Evolutionary conservation across 2,329 filamentous ascomycete species (phyloP).

Genomic region (Xylaria sp.): DNA sequence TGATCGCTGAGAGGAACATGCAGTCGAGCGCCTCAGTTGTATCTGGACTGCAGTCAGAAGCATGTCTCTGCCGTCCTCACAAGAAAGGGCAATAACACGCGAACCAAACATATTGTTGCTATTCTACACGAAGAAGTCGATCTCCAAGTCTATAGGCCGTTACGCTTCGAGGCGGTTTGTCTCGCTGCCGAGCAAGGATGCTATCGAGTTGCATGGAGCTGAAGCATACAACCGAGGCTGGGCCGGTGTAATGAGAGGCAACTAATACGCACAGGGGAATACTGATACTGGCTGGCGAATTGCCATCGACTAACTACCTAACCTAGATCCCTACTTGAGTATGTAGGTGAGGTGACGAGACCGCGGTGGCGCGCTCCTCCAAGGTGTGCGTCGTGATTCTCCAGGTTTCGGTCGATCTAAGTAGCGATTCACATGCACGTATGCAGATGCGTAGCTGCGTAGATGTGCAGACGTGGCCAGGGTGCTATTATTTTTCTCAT

Average conservation of each 20-base stretch:
- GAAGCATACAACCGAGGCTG: background rate
- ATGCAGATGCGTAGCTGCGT: slow-evolving; percentile 8
- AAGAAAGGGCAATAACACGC: background rate
- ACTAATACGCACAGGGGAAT: too few species aligned
- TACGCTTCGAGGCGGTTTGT: background rate
- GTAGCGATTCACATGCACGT: slow-evolving; percentile 13
- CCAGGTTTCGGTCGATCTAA: background rate
- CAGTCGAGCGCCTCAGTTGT: slow-evolving; percentile 12
- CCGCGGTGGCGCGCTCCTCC: background rate
- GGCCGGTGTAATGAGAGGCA: background rate
- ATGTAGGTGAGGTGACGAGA: background rate
- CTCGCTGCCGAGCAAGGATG: background rate
- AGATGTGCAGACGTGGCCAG: slow-evolving; percentile 11
- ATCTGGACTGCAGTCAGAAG: slow-evolving; percentile 5
- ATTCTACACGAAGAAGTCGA: background rate
- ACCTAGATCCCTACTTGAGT: background rate
- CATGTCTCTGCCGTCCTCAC: slow-evolving; percentile 7
- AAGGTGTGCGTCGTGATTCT: slow-evolving; percentile 7
- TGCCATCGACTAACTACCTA: background rate
- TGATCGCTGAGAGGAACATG: slow-evolving; percentile 11
- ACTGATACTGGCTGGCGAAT: background rate
- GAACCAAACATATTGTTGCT: slow-evolving; percentile 4
- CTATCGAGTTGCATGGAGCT: slow-evolving; percentile 2
- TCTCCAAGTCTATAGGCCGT: background rate
- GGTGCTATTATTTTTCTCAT: slow-evolving; percentile 6